These are phyloP conservation scores for Durotheca rogersii DNA, from an alignment of 495 filamentous ascomycete genomes.

Conservation along the genomic window DNA sequence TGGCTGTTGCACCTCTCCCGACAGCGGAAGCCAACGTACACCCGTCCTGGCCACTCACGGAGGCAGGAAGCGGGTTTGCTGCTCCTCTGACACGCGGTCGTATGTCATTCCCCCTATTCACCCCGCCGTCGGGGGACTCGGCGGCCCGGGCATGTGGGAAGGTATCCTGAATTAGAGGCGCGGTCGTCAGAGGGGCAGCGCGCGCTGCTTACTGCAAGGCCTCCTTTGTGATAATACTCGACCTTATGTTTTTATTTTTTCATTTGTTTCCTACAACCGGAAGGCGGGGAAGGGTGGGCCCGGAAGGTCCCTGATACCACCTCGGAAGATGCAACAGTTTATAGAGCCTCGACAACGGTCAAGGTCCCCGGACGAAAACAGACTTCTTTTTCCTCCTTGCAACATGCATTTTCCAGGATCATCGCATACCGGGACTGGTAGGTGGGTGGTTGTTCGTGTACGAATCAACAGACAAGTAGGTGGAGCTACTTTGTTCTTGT, in stretches of 20 bases:
- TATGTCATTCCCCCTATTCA: constrained; percentile 41
- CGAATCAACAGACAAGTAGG: constrained; percentile 25
- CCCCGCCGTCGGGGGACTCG: constrained; percentile 43
- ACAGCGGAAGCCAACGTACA: constrained; percentile 35
- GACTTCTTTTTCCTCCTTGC: constrained; percentile 19
- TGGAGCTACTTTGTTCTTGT: too few species aligned
- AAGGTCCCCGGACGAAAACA: constrained; percentile 31
- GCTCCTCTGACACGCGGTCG: constrained; percentile 48
- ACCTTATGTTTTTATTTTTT: too few species aligned
- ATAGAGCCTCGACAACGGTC: constrained; percentile 33
- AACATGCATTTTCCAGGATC: constrained; percentile 39
- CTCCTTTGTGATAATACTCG: constrained; percentile 39
- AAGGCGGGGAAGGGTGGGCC: too few species aligned
- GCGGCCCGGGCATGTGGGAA: constrained; percentile 62
- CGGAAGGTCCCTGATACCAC: constrained; percentile 36
- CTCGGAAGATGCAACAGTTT: constrained; percentile 30
- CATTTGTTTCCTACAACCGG: constrained; percentile 31
- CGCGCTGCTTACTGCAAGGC: too few species aligned
- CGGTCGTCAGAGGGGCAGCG: too few species aligned
- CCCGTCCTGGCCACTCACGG: constrained; percentile 38
- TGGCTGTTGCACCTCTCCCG: constrained; percentile 22
- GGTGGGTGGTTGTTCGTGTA: constrained; percentile 37
- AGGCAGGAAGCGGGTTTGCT: constrained; percentile 62
- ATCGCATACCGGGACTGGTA: constrained; percentile 31
- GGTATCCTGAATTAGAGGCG: constrained; percentile 49